phyloP scores from a whole-genome alignment of 179 eudicot genomes.

The Silene vulgaris region DNA sequence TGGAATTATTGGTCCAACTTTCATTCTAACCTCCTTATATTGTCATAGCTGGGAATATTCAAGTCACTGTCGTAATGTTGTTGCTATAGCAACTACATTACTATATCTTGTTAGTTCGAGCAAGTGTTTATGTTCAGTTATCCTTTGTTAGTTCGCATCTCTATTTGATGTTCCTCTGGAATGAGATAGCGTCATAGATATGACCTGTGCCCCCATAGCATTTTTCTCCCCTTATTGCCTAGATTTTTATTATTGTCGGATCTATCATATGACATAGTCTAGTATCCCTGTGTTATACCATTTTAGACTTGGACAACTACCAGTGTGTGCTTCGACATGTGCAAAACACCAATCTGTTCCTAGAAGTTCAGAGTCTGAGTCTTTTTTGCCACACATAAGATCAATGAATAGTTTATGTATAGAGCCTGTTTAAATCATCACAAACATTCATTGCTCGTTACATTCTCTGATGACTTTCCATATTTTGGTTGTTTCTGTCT shows the following conservation, averaged over 20 bases:
- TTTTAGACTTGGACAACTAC: neutral
- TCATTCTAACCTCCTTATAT: too few species aligned
- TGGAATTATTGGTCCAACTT: too few species aligned
- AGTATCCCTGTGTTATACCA: neutral
- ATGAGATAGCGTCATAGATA: neutral
- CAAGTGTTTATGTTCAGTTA: neutral
- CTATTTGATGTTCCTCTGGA: neutral
- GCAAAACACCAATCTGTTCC: neutral
- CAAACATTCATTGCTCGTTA: neutral
- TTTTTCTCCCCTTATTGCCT: too few species aligned
- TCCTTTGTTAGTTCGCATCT: neutral
- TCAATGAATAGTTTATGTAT: neutral
- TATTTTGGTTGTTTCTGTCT: constrained; percentile 12
- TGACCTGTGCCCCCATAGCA: neutral
- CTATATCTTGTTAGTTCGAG: neutral
- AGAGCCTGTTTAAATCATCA: neutral
- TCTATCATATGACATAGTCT: neutral
- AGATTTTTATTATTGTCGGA: neutral
- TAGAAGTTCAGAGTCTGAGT: neutral
- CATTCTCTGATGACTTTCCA: neutral
- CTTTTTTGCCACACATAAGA: neutral
- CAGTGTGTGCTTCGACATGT: neutral
- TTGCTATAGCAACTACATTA: too few species aligned
- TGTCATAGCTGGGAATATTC: too few species aligned
- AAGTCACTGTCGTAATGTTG: too few species aligned